Percentiles rank a stretch among this genome's conserved stretches.
phyloP scores from a whole-genome alignment of 2,329 filamentous ascomycete genomes.

The Fusarium keratoplasticum region DNA sequence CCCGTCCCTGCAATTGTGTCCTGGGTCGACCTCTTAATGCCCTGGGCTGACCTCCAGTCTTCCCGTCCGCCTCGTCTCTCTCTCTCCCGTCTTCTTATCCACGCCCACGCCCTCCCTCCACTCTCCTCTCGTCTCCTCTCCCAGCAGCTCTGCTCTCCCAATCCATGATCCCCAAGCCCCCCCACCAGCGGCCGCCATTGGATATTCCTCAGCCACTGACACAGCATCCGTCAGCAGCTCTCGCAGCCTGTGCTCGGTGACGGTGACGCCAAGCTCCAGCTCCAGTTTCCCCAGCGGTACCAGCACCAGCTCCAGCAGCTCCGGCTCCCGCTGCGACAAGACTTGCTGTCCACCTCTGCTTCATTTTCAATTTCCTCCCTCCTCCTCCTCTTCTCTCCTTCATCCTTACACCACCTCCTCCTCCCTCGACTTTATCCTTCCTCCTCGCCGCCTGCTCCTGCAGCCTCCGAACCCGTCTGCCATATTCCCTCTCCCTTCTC shows the following conservation, averaged over 20 bases:
- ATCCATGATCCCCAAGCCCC: constrained; percentile 31
- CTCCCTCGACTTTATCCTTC: constrained; percentile 27
- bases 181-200: constrained; percentile 37
- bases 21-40: constrained; percentile 1
- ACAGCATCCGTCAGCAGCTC: constrained; percentile 54
- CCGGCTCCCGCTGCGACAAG: constrained; percentile 27
- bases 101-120: background rate
- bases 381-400: constrained; percentile 36
- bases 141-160: background rate
- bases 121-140: background rate
- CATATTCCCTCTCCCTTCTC: constrained; percentile 66
- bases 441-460: constrained; percentile 44
- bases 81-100: constrained; percentile 2
- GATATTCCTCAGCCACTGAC: constrained; percentile 45
- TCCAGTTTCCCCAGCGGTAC: constrained; percentile 15
- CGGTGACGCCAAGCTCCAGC: constrained; percentile 55
- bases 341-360: constrained; percentile 35
- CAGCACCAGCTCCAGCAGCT: constrained; percentile 38
- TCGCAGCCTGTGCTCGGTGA: constrained; percentile 65
- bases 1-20: background rate
- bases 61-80: background rate
- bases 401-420: constrained; percentile 13
- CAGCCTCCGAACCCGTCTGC: constrained; percentile 62
- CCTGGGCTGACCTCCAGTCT: background rate
- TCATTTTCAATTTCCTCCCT: constrained; percentile 43